Conservation (phyloP, 2,329 filamentous ascomycete genomes). For the Phoma sp. region DNA sequence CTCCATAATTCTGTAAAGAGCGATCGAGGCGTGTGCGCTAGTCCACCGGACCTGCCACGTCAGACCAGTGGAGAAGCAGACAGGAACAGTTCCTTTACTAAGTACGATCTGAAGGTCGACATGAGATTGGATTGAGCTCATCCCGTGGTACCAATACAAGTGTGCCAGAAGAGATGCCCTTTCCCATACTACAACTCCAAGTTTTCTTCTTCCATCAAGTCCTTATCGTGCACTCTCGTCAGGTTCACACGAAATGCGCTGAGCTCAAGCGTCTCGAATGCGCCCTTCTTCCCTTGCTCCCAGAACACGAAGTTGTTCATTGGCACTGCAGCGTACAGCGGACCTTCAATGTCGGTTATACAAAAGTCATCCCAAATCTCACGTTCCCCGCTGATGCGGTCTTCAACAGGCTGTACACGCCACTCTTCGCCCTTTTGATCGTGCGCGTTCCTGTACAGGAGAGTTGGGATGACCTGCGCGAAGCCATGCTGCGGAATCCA, state of each 20-base stretch:
- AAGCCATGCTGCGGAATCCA: conserved; percentile 18
- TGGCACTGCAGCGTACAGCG: conserved; percentile 41
- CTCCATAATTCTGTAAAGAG: too few relatives aligned
- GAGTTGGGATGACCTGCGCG: conserved; percentile 35
- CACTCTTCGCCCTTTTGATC: conserved; percentile 44
- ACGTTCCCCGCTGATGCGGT: conserved; percentile 13
- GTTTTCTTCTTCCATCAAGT: not conserved
- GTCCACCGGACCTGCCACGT: too few relatives aligned
- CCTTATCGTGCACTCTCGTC: conserved; percentile 8
- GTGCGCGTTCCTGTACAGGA: conserved; percentile 35
- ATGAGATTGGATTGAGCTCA: too few relatives aligned
- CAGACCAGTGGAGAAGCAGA: too few relatives aligned
- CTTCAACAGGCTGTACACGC: conserved; percentile 31
- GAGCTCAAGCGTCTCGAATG: conserved; percentile 37
- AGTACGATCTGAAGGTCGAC: too few relatives aligned
- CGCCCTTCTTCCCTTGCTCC: conserved; percentile 24
- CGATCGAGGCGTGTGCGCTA: too few relatives aligned
- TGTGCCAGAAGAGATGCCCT: too few relatives aligned
- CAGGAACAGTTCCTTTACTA: too few relatives aligned
- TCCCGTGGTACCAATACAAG: too few relatives aligned
- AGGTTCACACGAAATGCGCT: conserved; percentile 42
- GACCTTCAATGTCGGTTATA: conserved; percentile 37
- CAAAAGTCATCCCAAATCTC: conserved; percentile 48
- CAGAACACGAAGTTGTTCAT: conserved; percentile 48
- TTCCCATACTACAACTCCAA: not conserved